These are phyloP conservation scores for Panaeolus papilionaceus DNA, from an alignment of 768 basidiomycete species.

Conservation along the genomic window DNA sequence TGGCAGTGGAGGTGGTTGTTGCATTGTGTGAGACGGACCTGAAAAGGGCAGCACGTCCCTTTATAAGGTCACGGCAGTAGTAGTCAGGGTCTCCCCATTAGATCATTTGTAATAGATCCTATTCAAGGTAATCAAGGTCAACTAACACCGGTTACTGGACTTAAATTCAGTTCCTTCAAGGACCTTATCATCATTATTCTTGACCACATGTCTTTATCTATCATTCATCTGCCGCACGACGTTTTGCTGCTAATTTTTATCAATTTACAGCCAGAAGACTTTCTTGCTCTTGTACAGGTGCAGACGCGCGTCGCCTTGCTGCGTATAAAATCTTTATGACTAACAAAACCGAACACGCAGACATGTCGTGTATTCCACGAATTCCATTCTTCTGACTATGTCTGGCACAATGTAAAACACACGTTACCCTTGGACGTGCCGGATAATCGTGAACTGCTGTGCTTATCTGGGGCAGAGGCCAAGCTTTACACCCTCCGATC, in stretches of 20 bases:
- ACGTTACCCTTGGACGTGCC: conserved; percentile 56
- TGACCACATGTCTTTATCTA: conserved; percentile 13
- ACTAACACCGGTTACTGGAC: conserved; percentile 2
- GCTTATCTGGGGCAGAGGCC: conserved; percentile 46
- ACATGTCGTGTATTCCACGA: conserved; percentile 66
- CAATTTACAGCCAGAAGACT: conserved; percentile 37
- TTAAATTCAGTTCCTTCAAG: not conserved
- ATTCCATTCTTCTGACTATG: conserved; percentile 55
- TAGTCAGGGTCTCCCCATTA: conserved; percentile 8
- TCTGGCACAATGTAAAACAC: conserved; percentile 58
- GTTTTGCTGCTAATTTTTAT: not conserved
- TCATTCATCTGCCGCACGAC: conserved; percentile 6
- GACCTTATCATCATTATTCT: not conserved
- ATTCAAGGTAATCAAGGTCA: conserved; percentile 5
- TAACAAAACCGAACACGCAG: conserved; percentile 40
- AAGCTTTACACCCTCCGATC: conserved; percentile 49
- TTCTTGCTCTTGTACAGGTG: conserved; percentile 58
- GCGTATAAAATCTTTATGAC: conserved; percentile 16
- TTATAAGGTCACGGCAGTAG: conserved; percentile 16
- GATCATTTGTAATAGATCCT: conserved; percentile 14
- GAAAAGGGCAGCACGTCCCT: conserved; percentile 31
- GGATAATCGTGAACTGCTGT: conserved; percentile 30
- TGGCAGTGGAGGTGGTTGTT: conserved; percentile 36
- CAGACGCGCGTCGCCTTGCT: conserved; percentile 20
- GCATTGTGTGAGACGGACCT: conserved; percentile 39